Percentiles rank a stretch among this genome's conserved stretches.
phyloP scores from a whole-genome alignment of 2,329 filamentous ascomycete species.

The Penicillium sp. region DNA sequence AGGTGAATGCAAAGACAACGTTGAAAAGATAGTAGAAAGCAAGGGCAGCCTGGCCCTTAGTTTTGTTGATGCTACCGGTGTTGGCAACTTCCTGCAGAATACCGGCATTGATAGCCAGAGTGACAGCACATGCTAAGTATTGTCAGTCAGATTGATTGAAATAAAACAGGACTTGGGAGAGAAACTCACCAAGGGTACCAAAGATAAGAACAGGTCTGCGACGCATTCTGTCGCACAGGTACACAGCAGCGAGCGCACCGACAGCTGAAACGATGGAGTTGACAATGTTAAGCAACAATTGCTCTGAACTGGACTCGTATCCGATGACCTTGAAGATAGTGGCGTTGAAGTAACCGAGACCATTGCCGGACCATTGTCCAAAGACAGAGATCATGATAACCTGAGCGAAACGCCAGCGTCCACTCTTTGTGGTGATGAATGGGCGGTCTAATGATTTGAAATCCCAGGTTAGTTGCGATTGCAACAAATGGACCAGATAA shows the following conservation, averaged over 20 bases:
- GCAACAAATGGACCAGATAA: background rate
- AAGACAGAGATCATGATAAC: constrained; percentile 54
- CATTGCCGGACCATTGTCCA: constrained; percentile 54
- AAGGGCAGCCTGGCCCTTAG: constrained; percentile 46
- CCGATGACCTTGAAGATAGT: constrained; percentile 44
- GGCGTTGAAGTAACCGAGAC: constrained; percentile 54
- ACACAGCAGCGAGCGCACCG: constrained; percentile 47
- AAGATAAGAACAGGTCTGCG: constrained; percentile 49
- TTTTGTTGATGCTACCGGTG: constrained; percentile 32
- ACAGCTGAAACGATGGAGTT: constrained; percentile 50
- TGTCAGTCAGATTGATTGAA: constrained; percentile 1
- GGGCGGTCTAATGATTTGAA: constrained; percentile 40
- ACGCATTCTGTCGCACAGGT: constrained; percentile 48
- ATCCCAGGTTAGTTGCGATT: background rate
- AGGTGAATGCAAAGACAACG: constrained; percentile 52
- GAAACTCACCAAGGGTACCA: constrained; percentile 40
- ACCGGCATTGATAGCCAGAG: constrained; percentile 49
- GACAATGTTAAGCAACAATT: constrained; percentile 51
- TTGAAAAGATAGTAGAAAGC: constrained; percentile 54
- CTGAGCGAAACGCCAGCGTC: constrained; percentile 51
- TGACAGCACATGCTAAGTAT: constrained; percentile 36
- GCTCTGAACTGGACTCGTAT: constrained; percentile 31
- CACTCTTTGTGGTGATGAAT: constrained; percentile 46
- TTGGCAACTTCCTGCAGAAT: constrained; percentile 41
- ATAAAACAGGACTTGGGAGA: no score